Evolutionary conservation across 768 basidiomycete species (phyloP), one percentile per base, ranked within the genome.

Genomic region (Mrakia frigida): DNA sequence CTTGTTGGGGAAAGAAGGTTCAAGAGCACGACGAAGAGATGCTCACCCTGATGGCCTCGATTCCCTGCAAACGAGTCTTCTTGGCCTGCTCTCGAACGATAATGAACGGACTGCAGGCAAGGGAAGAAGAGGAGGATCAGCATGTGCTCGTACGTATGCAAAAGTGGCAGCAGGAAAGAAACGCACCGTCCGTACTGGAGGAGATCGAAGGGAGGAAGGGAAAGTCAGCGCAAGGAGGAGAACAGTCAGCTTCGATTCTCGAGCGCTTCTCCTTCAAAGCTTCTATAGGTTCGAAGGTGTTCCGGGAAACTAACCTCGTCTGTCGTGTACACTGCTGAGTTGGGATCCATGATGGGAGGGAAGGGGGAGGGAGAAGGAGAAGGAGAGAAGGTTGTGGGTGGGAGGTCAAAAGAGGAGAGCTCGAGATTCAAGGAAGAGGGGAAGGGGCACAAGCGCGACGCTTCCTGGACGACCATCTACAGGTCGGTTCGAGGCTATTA

Each of bases 11-110:
- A 60, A 18, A 52, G 39, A 60, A 35, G 7, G 35, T 14, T 50
- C 21, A 1, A 35, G 61, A 41, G 70, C n/a, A n/a, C n/a, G n/a
- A n/a, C n/a, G n/a, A n/a, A 41, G 63, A 77, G 33, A 56, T 31
- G 16, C 70, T 70, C 65, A 93, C 94, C 88, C 96, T 95, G 86
- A 98, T 97, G 80, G 96, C 96, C 84, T 95, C 93, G 78, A 91
- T 83, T 71, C 96, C 96, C 85, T 98, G 94, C 39, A 87, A 89
- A 80, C 96, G 88, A 16, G 93, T 96, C 87, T 94, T 97, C 86
- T 84, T 96, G 74, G 86, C 89, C 84, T 98, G 96, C 81, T 98
- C 95, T 41, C 94, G 88, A 75, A 98, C 87, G 85, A 98, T 96
- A 83, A 98, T 96, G 83, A 98, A 98, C n/a, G 94, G 96, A 59